Conservation (phyloP, 2,329 filamentous ascomycete species). For the Ceratocystis harringtonii region DNA sequence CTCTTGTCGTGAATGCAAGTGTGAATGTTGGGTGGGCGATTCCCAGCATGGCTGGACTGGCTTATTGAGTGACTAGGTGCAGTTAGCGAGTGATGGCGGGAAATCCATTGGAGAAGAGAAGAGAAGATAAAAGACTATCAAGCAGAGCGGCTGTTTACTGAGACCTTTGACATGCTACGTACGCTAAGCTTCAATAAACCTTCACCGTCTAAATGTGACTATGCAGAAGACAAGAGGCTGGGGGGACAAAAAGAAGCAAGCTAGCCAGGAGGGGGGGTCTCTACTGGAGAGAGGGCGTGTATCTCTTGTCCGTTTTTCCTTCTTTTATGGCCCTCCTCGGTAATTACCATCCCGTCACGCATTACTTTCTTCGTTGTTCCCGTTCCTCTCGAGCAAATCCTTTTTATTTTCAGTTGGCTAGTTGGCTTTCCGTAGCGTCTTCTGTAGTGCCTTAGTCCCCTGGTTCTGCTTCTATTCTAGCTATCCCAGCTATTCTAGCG, state of each 20-base stretch:
- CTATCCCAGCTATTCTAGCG: no score
- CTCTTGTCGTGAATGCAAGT: neutral
- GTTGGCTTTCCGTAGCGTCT: neutral
- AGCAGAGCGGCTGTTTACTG: no score
- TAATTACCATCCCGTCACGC: constrained; percentile 3
- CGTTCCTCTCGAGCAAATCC: neutral
- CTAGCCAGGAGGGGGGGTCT: neutral
- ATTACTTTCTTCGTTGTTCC: constrained; percentile 7
- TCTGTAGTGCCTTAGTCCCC: neutral
- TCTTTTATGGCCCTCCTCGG: neutral
- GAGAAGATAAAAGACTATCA: no score
- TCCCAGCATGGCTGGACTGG: neutral
- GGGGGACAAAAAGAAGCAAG: neutral
- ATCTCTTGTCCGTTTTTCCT: neutral
- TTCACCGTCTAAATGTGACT: no score
- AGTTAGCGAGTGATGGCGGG: neutral
- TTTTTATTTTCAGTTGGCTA: neutral
- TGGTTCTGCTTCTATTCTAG: neutral
- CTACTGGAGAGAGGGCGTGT: neutral
- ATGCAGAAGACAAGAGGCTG: neutral
- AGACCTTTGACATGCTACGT: no score
- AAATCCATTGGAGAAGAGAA: no score
- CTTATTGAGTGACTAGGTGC: neutral
- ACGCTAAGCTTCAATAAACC: no score
- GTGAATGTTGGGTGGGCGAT: neutral